Base-by-base conservation (phyloP, 2,329 filamentous ascomycete species). In the Coccinonectria pachysandricola region DNA sequence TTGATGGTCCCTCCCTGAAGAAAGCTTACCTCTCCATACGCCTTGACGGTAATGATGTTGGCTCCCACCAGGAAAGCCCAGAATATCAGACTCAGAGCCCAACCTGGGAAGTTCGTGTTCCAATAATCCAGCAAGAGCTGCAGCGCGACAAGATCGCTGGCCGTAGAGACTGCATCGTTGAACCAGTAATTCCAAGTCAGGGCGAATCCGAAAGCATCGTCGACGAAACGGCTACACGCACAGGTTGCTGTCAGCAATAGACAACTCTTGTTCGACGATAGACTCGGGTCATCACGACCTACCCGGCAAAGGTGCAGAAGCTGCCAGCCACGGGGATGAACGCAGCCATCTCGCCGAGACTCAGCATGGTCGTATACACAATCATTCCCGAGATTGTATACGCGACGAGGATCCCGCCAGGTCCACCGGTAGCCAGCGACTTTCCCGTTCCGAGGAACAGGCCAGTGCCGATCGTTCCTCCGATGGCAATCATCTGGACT, bases 111-210 rank as follows among this genome's bases (percentile, higher is more conserved):
- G 32, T 65, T 62, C 22, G 69, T 62, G n/a, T 18, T 68, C 73
- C 74, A 79, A 44, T 73, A 78, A 24, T 72, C 51, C 27, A 77
- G 50, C 2, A 79, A 43, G 3, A 79, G 51, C 64, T 56, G 53
- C 14, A 56, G 34, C 2, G 53, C 53, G 12, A 77, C 68, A 14
- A 79, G 52, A 50, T 79, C 74, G 0, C 71, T 59, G 0, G 73
- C 74, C 2, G 52, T 55, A 0, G 53, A 56, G 0, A 57, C 52
- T 14, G 72, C 73, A 50, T 78, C 71, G 45, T 79, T 77, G 41
- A 77, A 75, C 72, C 72, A 79, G 47, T 71, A 71, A 37, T 71
- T 72, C 68, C 66, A 71, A 0, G 65, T 69, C 15, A 69, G 46
- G 3, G 65, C 64, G 34, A 70, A 70, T 1, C 65, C 66, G 35